A percentile compares a stretch with the other conserved stretches of the same genome.
phyloP scores from a whole-genome alignment of 306 rosid species.

The Biancaea sappan region DNA sequence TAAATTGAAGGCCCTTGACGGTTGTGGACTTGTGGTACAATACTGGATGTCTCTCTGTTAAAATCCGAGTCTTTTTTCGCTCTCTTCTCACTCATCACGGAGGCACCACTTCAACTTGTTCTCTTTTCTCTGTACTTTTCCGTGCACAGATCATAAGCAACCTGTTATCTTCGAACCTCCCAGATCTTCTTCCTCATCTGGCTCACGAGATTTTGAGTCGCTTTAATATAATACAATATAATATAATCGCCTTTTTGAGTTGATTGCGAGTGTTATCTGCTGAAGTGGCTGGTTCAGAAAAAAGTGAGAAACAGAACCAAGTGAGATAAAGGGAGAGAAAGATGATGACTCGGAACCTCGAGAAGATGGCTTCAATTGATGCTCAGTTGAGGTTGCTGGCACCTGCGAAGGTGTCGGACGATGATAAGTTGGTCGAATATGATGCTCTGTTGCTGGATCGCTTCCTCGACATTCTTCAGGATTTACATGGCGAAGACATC shows the following conservation, averaged over 20 bases:
- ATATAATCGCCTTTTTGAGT: not conserved
- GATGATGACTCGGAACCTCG: slow-evolving; percentile 68
- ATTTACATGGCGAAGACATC: slow-evolving; percentile 88
- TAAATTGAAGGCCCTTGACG: not conserved
- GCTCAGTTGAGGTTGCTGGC: slow-evolving; percentile 91
- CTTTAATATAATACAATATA: too few species aligned
- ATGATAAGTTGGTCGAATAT: slow-evolving; percentile 93
- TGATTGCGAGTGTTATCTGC: not conserved
- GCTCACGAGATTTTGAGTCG: slow-evolving; percentile 47
- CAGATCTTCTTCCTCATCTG: slow-evolving; percentile 8
- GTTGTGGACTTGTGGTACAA: too few species aligned
- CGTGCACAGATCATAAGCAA: slow-evolving; percentile 35
- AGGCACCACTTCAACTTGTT: slow-evolving; percentile 12
- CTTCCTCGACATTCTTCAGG: slow-evolving; percentile 96
- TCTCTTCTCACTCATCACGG: slow-evolving; percentile 25
- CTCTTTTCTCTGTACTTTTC: slow-evolving; percentile 36
- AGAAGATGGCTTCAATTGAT: slow-evolving; percentile 97
- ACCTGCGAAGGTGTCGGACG: slow-evolving; percentile 92
- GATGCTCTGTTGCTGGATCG: slow-evolving; percentile 93
- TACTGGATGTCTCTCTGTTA: not conserved
- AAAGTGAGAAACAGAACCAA: not conserved
- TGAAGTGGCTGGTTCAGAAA: not conserved
- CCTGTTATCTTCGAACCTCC: slow-evolving; percentile 26
- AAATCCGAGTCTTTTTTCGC: not conserved
- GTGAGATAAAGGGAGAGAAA: slow-evolving; percentile 6